Conservation (phyloP, 108 stramenopile species). For the Cylindrotheca fusiformis region DNA sequence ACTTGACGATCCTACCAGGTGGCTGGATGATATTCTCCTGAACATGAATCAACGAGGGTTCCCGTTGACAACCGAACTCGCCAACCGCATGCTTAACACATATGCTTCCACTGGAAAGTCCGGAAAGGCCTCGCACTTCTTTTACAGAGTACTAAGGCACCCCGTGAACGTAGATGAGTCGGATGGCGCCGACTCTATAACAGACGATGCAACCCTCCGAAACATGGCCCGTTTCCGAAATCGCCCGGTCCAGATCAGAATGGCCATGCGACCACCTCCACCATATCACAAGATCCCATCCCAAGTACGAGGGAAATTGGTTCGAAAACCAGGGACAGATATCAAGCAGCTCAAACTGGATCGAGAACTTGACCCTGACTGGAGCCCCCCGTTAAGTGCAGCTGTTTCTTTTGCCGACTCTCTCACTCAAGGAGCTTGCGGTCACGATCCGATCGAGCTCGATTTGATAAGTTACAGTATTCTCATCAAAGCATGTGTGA, state of each 20-base stretch:
- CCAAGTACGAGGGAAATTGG: conserved; percentile 50
- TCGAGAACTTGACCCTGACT: conserved; percentile 67
- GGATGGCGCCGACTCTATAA: conserved; percentile 12
- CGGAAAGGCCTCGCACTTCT: conserved; percentile 75
- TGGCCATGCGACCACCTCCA: conserved; percentile 59
- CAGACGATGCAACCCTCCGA: conserved; percentile 11
- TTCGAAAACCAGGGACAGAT: conserved; percentile 40
- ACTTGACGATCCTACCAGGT: conserved; percentile 84
- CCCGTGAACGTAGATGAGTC: conserved; percentile 15
- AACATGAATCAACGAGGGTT: conserved; percentile 81
- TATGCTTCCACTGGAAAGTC: conserved; percentile 61
- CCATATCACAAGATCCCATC: conserved; percentile 80
- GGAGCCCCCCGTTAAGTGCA: conserved; percentile 64
- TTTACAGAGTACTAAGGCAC: conserved; percentile 64
- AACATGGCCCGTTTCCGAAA: conserved; percentile 29
- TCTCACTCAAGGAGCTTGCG: conserved; percentile 85
- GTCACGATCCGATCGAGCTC: conserved; percentile 74
- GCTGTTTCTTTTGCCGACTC: conserved; percentile 87
- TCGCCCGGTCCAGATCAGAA: conserved; percentile 40
- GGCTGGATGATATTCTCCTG: conserved; percentile 81
- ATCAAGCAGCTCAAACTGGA: conserved; percentile 60
- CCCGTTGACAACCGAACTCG: conserved; percentile 49
- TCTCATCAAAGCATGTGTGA: conserved; percentile 78
- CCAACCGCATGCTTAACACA: conserved; percentile 70
- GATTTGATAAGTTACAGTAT: conserved; percentile 61